Percentiles rank a stretch among this genome's conserved stretches.
These are phyloP conservation scores for Borealophlyctis nickersoniae DNA, from an alignment of 192 early-diverging fungal species.

Conservation along the genomic window DNA sequence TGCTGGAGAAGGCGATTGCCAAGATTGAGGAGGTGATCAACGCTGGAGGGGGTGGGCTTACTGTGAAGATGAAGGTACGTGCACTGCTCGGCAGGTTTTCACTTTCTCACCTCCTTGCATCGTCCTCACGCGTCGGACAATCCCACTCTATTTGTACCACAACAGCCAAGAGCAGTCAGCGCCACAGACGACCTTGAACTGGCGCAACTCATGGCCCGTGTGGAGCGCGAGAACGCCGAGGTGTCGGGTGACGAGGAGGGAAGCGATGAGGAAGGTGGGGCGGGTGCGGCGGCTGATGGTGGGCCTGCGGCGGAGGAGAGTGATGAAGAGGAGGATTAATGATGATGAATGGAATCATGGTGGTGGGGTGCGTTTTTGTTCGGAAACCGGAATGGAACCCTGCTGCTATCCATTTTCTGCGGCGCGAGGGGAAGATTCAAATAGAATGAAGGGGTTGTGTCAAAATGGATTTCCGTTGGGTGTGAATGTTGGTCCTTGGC, in stretches of 20 bases:
- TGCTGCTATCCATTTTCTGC: too few relatives aligned
- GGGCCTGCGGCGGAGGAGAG: not conserved
- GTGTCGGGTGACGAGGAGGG: slow-evolving; percentile 87
- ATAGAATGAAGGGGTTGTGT: too few relatives aligned
- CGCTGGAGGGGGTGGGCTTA: slow-evolving; percentile 67
- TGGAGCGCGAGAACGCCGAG: slow-evolving; percentile 89
- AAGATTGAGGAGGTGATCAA: slow-evolving; percentile 78
- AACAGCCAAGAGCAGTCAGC: slow-evolving; percentile 79
- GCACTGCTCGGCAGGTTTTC: too few relatives aligned
- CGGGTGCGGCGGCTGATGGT: not conserved
- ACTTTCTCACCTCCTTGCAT: too few relatives aligned
- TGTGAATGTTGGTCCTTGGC: too few relatives aligned
- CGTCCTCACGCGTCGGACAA: not conserved
- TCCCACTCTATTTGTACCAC: not conserved
- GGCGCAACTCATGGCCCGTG: slow-evolving; percentile 79
- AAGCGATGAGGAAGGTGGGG: slow-evolving; percentile 34
- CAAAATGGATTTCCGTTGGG: too few relatives aligned
- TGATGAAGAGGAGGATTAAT: not conserved
- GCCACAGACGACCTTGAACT: slow-evolving; percentile 94
- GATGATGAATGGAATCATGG: too few relatives aligned
- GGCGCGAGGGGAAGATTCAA: too few relatives aligned
- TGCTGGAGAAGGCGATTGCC: slow-evolving; percentile 84
- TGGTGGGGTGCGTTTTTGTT: too few relatives aligned
- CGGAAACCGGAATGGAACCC: too few relatives aligned
- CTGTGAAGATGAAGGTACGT: slow-evolving; percentile 79